Evolutionary conservation across 1,139 yeast species (phyloP).

Genomic region (Sugiyamaella grinbergsii): DNA sequence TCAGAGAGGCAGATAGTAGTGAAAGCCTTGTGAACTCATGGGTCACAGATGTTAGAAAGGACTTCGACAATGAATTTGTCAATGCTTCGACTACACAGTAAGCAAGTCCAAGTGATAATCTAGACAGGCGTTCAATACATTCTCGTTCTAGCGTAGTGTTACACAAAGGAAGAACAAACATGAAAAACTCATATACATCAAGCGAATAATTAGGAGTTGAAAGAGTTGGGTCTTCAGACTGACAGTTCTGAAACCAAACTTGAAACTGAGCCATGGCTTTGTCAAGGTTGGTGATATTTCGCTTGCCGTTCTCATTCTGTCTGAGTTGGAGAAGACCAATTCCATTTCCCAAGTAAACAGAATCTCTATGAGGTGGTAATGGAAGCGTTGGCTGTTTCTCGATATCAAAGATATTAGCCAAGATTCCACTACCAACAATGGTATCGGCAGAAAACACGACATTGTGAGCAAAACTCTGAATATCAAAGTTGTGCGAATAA

Average conservation of each 20-base stretch:
- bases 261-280: slow-evolving; percentile 5
- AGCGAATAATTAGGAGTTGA: not conserved
- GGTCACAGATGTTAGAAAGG: not conserved
- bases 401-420: not conserved
- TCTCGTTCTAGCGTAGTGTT: not conserved
- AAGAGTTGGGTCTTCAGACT: not conserved
- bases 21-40: slow-evolving; percentile 7
- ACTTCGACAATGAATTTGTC: slow-evolving; percentile 1
- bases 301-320: not conserved
- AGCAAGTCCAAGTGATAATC: slow-evolving; percentile 10
- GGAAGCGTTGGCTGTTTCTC: too few relatives aligned
- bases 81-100: slow-evolving; percentile 6
- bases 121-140: slow-evolving; percentile 2
- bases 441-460: slow-evolving; percentile 19
- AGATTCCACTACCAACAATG: slow-evolving; percentile 15
- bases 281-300: not conserved
- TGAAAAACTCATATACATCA: slow-evolving; percentile 17
- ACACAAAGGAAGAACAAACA: slow-evolving; percentile 7
- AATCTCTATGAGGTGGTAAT: not conserved
- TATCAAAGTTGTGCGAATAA: slow-evolving; percentile 18
- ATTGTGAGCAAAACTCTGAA: slow-evolving; percentile 19
- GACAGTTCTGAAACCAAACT: not conserved
- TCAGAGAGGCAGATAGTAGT: slow-evolving; percentile 13
- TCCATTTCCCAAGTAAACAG: slow-evolving; percentile 6
- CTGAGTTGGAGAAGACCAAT: slow-evolving; percentile 9